A percentile compares a stretch with the other conserved stretches of the same genome.
phyloP scores from a whole-genome alignment of 75 land plant genomes.

The Cryptomeria japonica region DNA sequence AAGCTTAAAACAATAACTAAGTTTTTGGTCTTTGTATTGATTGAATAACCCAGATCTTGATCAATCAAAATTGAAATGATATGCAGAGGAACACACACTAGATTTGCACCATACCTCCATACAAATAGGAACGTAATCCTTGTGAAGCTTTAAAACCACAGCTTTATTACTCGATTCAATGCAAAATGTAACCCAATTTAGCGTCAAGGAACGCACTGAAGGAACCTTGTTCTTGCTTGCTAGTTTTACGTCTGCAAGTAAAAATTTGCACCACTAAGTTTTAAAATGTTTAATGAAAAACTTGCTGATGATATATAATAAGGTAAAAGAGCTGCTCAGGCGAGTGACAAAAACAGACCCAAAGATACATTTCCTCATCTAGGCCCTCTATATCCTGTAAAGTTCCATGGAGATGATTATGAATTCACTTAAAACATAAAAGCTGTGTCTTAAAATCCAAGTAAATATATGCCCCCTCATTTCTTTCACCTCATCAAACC shows the following conservation, averaged over 20 bases:
- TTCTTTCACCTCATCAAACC: not conserved
- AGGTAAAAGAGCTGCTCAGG: not conserved
- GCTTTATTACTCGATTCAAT: conserved; percentile 50
- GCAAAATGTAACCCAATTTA: conserved; percentile 41
- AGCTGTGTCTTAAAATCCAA: not conserved
- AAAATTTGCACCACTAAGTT: not conserved
- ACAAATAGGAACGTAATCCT: conserved; percentile 48
- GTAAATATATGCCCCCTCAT: not conserved
- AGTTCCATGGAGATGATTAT: not conserved
- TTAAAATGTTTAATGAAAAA: not conserved
- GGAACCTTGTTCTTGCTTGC: conserved; percentile 60
- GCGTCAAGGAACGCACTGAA: conserved; percentile 40
- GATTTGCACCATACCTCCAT: conserved; percentile 39
- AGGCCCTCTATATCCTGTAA: too few species aligned
- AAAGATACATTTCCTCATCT: not conserved
- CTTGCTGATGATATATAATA: not conserved
- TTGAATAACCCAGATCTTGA: not conserved
- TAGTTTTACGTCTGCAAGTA: conserved; percentile 42
- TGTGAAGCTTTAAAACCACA: conserved; percentile 41
- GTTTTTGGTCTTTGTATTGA: not conserved
- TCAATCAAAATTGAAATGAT: not conserved
- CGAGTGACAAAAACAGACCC: not conserved
- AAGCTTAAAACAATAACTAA: not conserved
- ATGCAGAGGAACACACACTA: not conserved
- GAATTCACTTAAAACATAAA: not conserved